Evolutionary conservation across 495 filamentous ascomycete species (phyloP).

Genomic region (Talaromyces proteolyticus): DNA sequence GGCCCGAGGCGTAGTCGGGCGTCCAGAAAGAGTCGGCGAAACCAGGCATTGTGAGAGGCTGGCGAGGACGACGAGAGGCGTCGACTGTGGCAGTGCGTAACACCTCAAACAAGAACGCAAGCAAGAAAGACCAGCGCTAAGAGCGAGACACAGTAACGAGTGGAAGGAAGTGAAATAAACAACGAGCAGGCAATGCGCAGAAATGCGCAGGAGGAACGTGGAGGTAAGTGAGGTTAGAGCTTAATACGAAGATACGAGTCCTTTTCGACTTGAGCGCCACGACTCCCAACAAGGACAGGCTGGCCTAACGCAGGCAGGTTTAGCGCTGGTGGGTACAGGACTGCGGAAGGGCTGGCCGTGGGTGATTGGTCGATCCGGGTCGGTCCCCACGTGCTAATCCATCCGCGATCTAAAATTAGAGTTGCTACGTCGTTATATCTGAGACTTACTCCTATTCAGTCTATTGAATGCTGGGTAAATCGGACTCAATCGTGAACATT

Average conservation of each 20-base stretch:
- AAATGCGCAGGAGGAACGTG: not conserved
- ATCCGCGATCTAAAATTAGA: not conserved
- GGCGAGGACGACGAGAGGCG: not conserved
- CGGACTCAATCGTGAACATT: too few relatives aligned
- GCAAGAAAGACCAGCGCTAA: conserved; percentile 2
- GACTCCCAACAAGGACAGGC: not conserved
- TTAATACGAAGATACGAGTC: not conserved
- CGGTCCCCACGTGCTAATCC: not conserved
- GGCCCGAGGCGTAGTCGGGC: conserved; percentile 83
- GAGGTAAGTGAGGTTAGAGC: not conserved
- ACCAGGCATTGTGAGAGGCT: conserved; percentile 57
- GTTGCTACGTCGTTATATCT: too few relatives aligned
- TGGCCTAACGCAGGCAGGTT: not conserved
- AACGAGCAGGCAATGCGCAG: conserved; percentile 11
- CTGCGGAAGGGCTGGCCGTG: not conserved
- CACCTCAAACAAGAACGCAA: not conserved
- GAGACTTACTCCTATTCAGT: too few relatives aligned
- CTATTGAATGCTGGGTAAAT: too few relatives aligned
- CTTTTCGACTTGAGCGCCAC: too few relatives aligned
- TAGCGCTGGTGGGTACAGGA: too few relatives aligned
- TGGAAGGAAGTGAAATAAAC: not conserved
- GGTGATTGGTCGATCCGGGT: not conserved
- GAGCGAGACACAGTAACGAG: not conserved
- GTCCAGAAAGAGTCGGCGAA: conserved; percentile 97
- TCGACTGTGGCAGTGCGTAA: not conserved